Conservation (phyloP, 225 moss, liverwort and hornwort species). For the Pseudisothecium myosuroides region DNA sequence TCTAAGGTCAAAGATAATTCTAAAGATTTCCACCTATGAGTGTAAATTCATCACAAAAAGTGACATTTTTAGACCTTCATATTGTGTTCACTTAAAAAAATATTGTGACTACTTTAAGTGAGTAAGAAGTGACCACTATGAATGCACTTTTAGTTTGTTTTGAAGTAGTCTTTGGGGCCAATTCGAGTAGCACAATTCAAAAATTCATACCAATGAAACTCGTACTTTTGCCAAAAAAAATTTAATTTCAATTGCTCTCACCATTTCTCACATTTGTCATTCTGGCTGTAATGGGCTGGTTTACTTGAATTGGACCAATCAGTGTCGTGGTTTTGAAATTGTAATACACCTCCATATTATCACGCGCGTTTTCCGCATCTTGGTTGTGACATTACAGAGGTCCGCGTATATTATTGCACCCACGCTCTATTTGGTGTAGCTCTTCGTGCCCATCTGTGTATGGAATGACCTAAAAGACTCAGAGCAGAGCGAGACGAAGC, state of each 20-base stretch:
- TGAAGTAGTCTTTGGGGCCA: no score
- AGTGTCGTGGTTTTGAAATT: no score
- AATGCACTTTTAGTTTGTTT: not conserved
- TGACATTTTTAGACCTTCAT: no score
- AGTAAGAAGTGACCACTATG: not conserved
- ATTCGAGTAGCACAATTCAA: not conserved
- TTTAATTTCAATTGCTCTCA: no score
- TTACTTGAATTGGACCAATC: not conserved
- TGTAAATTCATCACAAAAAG: no score
- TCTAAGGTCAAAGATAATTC: no score
- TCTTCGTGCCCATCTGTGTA: no score
- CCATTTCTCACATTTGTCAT: not conserved
- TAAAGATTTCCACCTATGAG: no score
- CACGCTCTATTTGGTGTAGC: not conserved
- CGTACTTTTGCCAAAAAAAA: no score
- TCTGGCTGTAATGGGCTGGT: not conserved
- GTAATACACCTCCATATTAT: not conserved
- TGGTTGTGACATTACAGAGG: not conserved
- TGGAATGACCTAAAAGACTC: slow-evolving; percentile 1
- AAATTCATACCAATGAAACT: not conserved
- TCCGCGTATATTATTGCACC: not conserved
- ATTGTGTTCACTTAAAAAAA: no score
- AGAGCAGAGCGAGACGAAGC: not conserved
- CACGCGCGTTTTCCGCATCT: not conserved
- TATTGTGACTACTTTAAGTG: no score